A percentile compares a stretch with the other conserved stretches of the same genome.
phyloP scores from a whole-genome alignment of 2,329 filamentous ascomycete genomes.

The Aureobasidium uvarum region DNA sequence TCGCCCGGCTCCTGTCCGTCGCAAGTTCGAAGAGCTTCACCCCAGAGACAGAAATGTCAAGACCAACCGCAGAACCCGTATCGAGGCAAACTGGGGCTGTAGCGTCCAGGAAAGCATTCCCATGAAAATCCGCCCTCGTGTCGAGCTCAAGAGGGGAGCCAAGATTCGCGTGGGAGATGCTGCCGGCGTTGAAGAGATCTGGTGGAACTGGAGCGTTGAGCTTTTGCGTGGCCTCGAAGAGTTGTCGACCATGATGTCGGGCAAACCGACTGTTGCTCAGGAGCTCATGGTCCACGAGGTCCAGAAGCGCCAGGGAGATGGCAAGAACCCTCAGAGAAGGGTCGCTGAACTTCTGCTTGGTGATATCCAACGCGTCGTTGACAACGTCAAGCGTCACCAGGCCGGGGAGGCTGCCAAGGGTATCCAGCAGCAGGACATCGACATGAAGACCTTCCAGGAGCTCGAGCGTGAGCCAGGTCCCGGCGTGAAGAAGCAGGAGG shows the following conservation, averaged over 20 bases:
- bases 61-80: slow-evolving; percentile 27
- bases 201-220: slow-evolving; percentile 31
- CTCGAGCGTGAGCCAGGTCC: background rate
- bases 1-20: background rate
- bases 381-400: slow-evolving; percentile 17
- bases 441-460: background rate
- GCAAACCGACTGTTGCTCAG: slow-evolving; percentile 24
- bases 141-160: slow-evolving; percentile 30
- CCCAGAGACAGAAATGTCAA: slow-evolving; percentile 28
- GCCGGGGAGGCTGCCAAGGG: background rate
- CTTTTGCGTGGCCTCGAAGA: slow-evolving; percentile 29
- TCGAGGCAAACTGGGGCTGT: slow-evolving; percentile 27
- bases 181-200: slow-evolving; percentile 21
- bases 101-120: slow-evolving; percentile 27
- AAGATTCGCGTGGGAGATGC: slow-evolving; percentile 27
- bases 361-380: slow-evolving; percentile 28
- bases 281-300: slow-evolving; percentile 27
- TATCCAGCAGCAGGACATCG: background rate
- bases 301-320: slow-evolving; percentile 24
- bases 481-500: background rate
- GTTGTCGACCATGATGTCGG: slow-evolving; percentile 29
- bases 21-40: slow-evolving; percentile 27
- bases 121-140: slow-evolving; percentile 26
- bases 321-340: slow-evolving; percentile 28
- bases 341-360: slow-evolving; percentile 28